Percentiles rank a stretch among this genome's conserved stretches.
Evolutionary conservation across 2,329 filamentous ascomycete species (phyloP).

Genomic region (Xylariaceae sp.): DNA sequence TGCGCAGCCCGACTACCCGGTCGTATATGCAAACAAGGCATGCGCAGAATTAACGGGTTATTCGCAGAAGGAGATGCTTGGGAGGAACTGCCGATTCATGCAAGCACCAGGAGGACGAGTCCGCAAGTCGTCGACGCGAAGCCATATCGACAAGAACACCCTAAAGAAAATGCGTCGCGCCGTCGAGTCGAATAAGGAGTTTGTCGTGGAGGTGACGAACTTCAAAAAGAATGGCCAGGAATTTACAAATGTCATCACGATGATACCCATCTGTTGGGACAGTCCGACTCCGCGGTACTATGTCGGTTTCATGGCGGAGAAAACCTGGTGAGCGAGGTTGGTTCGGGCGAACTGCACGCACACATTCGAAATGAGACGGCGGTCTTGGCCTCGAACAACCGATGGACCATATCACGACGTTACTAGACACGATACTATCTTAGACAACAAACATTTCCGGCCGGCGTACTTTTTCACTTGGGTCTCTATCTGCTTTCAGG

Average conservation of each 20-base stretch:
- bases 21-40: slow-evolving; percentile 83
- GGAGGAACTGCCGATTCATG: slow-evolving; percentile 84
- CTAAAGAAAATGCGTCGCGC: slow-evolving; percentile 61
- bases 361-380: no score
- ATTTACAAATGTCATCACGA: slow-evolving; percentile 85
- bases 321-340: slow-evolving; percentile 33
- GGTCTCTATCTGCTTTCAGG: slow-evolving; percentile 38
- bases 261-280: slow-evolving; percentile 79
- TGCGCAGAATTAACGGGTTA: slow-evolving; percentile 85
- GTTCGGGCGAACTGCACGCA: no score
- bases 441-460: not conserved
- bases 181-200: slow-evolving; percentile 52
- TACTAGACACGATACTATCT: slow-evolving; percentile 1
- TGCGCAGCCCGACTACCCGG: slow-evolving; percentile 73
- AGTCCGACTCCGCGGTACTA: slow-evolving; percentile 71
- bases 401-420: not conserved
- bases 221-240: slow-evolving; percentile 80
- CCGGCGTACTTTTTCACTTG: not conserved
- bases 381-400: no score
- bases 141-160: slow-evolving; percentile 70
- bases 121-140: slow-evolving; percentile 62
- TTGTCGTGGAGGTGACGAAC: slow-evolving; percentile 69
- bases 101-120: slow-evolving; percentile 76
- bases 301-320: slow-evolving; percentile 78
- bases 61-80: slow-evolving; percentile 73